Conservation (phyloP, 129 eudicot genomes). For the Sambucus nigra region DNA sequence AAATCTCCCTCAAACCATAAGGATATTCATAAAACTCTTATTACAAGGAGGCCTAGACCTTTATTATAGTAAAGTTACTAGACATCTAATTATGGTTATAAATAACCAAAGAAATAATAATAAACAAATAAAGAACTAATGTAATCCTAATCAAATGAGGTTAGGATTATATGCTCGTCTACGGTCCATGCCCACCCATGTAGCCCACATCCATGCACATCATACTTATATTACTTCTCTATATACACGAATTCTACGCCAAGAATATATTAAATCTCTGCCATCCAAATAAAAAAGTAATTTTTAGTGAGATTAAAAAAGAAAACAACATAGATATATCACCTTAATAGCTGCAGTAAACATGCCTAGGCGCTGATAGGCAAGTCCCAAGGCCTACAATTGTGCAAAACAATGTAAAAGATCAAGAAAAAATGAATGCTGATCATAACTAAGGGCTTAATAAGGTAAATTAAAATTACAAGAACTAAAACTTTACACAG, state of each 20-base stretch:
- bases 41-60: too few relatives aligned
- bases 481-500: background rate
- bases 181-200: too few relatives aligned
- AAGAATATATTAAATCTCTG: background rate
- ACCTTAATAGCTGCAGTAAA: conserved; percentile 98
- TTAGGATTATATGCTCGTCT: too few relatives aligned
- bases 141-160: too few relatives aligned
- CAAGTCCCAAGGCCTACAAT: conserved; percentile 81
- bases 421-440: background rate
- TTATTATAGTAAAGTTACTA: too few relatives aligned
- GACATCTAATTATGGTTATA: too few relatives aligned
- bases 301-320: background rate
- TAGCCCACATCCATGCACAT: too few relatives aligned
- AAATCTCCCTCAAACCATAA: background rate
- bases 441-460: background rate
- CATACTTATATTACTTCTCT: conserved; percentile 2
- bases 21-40: too few relatives aligned
- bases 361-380: conserved; percentile 91
- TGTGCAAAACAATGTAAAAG: conserved; percentile 13
- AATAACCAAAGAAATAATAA: too few relatives aligned
- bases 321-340: background rate
- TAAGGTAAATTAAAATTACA: background rate
- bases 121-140: too few relatives aligned
- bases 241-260: too few relatives aligned
- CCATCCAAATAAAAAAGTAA: background rate